Conservation (phyloP, 768 basidiomycete species). For the Kondoa malvinella region DNA sequence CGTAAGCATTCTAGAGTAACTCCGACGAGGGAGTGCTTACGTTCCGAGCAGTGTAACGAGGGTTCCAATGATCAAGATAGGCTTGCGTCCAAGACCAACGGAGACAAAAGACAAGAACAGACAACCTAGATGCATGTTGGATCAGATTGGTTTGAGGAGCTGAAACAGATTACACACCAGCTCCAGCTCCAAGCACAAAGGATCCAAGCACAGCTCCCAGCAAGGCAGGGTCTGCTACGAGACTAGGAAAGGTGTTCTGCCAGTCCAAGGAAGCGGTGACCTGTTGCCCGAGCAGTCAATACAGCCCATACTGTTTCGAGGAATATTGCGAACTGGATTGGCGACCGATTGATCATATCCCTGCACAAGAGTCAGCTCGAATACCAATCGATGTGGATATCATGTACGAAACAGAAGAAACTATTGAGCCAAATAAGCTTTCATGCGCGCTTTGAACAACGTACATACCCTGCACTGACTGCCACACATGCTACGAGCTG, state of each 20-base stretch:
- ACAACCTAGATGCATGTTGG: no score
- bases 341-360: neutral
- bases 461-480: no score
- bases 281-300: neutral
- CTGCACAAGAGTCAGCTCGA: no score
- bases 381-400: no score
- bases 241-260: neutral
- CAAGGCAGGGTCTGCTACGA: neutral
- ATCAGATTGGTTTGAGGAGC: no score
- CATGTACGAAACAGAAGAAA: no score
- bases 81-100: neutral
- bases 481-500: no score
- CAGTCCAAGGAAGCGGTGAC: neutral
- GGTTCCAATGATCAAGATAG: neutral
- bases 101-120: neutral
- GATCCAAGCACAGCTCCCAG: neutral
- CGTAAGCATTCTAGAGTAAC: no score
- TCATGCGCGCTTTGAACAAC: no score
- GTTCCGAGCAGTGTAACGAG: neutral
- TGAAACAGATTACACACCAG: neutral
- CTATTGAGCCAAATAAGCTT: no score
- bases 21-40: no score
- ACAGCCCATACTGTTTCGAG: neutral
- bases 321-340: neutral
- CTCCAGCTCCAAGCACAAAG: neutral